Conservation (phyloP, 257 asterid genomes). For the Solanum chmielewskii region DNA sequence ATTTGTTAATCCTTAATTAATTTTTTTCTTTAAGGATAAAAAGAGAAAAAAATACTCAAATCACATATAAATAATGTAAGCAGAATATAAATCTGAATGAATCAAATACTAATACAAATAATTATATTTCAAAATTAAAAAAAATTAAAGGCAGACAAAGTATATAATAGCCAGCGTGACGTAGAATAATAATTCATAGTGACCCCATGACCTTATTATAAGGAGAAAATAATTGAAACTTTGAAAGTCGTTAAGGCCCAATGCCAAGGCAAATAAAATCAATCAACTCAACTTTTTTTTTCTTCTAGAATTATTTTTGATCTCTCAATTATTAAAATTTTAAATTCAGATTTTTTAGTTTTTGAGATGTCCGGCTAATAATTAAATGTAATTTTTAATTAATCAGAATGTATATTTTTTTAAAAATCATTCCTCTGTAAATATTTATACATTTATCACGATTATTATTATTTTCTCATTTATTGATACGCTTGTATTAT, state of each 20-base stretch:
- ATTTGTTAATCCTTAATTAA: neutral
- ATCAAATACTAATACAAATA: neutral
- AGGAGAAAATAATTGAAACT: neutral
- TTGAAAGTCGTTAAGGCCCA: neutral
- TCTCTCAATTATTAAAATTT: neutral
- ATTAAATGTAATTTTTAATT: neutral
- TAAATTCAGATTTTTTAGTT: no score
- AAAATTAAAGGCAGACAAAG: neutral
- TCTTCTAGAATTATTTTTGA: neutral
- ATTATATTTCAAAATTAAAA: no score
- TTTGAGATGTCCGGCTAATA: neutral
- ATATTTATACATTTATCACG: neutral
- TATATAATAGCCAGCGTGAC: neutral
- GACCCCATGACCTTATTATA: neutral
- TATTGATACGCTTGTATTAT: neutral
- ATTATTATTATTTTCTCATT: no score
- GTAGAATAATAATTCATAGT: neutral
- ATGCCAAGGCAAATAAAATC: neutral
- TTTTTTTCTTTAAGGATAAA: neutral
- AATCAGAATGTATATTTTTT: neutral
- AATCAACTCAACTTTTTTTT: neutral
- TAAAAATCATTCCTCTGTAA: neutral
- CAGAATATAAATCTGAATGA: neutral
- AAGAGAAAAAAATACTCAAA: neutral
- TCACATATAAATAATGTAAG: rapidly evolving